Base-by-base conservation (phyloP, 441 rosid species). In the Aleurites moluccanus region DNA sequence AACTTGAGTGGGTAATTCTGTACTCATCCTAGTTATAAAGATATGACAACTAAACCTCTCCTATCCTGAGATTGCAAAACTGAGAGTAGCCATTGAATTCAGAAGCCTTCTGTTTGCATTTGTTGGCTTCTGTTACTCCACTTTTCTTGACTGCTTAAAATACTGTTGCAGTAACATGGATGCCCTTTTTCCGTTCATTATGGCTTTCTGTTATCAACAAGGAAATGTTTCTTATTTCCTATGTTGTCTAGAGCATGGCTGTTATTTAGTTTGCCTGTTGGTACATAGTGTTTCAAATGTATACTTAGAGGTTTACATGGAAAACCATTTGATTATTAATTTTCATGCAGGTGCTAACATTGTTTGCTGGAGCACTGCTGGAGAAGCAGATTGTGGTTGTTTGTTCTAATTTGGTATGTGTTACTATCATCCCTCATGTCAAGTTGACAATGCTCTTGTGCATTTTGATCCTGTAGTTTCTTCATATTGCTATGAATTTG, bases 301-400 rank as follows among this genome's bases (percentile, higher is more conserved):
- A 44, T 59, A 10, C 23, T 23, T 53, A 27, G 18, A 72, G 40
- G 23, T 33, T 35, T 52, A 4, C 42, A 10, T 45, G 44, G 71
- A 55, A 44, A 62, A 68, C 6, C 53, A 40, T 27, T 23, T 35
- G 25, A 35, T 49, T 57, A 64, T 65, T n/a, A n/a, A 21, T 56
- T 72, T 72, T 70, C 62, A n/a, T 80, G 82, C 90, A 93, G 99
- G 88, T 96, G 67, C 81, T 96, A 80, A 86, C 89, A 53, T 80
- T 96, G 73, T 81, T 96, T 84, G 89, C 99, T 11, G 97, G 88
- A 77, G 97, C 98, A 77, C 82, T 96, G 73, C 87, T 93, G 76
- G 99, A 93, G 86, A 96, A 96, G 82, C 97, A 92, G 85, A 93
- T 92, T 64, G 91, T 88, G 67, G 82, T 96, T 77, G 85, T 93